Base-by-base conservation (phyloP, 2,329 filamentous ascomycete genomes). In the Hypocreales sp. region DNA sequence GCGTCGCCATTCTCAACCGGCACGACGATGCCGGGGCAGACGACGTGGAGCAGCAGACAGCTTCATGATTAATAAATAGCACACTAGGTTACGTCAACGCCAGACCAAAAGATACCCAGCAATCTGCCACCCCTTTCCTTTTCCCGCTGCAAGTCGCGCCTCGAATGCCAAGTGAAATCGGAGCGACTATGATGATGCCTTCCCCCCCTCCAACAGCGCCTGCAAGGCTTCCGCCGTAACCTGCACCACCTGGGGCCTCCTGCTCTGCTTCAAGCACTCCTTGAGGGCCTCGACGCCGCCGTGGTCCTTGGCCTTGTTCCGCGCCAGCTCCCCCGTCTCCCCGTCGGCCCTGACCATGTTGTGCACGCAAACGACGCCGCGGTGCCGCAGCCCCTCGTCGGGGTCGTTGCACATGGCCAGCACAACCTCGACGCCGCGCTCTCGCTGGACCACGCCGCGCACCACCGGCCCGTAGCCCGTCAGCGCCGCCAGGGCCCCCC, bases 401-500 rank as follows among this genome's bases (percentile, higher is more conserved):
- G 79, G 69, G 36, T 93, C 83, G 11, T 61, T 58, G 42, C 83
- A 92, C 45, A 95, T 54, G 0, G 64, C 71, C n/a, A 98, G 51
- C n/a, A 95, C 42, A n/a, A 82, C 70, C 34, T 73, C 64, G 4
- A 90, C 63, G 1, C 82, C 83, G 10, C 78, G 65, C 5, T 81
- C 71, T 20, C 78, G 64, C 32, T 71, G 67, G 20, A 92, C 41
- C 4, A 95, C 64, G 4, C 68, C 75, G 3, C 68, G 62, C 1
- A 87, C 76, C 0, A 81, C 79, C 2, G 67, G 64, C 40, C 90
- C 81, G 47, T 77, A 84, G 17, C 73, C 71, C 0, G 84, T 84
- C 15, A 98, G 55, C 52, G 80, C 80, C 1, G 87, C 90, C 26
- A 98, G 51, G 0, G 84, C 87, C 2, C 90, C 90, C 3, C 86